These are phyloP conservation scores for Rubroshorea leprosula DNA, from an alignment of 345 rosid genomes.

Conservation along the genomic window DNA sequence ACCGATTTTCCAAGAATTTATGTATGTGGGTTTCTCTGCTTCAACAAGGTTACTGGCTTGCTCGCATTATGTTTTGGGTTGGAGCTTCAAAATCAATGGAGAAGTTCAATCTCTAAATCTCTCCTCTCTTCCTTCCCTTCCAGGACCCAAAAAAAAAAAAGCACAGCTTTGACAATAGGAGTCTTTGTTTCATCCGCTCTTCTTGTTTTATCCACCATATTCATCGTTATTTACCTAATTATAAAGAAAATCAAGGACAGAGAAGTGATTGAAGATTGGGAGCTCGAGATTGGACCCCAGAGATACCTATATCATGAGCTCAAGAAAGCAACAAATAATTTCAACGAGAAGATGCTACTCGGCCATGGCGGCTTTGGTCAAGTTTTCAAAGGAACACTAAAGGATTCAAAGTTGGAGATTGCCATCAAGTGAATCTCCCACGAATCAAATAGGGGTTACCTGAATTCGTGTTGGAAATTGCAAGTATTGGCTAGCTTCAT, in stretches of 20 bases:
- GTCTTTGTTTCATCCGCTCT: constrained; percentile 27
- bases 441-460: constrained; percentile 76
- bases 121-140: constrained; percentile 58
- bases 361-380: constrained; percentile 84
- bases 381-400: constrained; percentile 70
- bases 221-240: constrained; percentile 18
- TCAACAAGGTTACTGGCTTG: constrained; percentile 85
- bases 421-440: constrained; percentile 77
- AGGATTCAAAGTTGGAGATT: constrained; percentile 37
- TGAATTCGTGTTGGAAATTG: constrained; percentile 81
- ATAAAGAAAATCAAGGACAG: constrained; percentile 39
- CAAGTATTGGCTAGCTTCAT: constrained; percentile 83
- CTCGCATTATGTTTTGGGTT: constrained; percentile 65
- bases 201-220: constrained; percentile 15
- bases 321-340: constrained; percentile 63
- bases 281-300: constrained; percentile 68
- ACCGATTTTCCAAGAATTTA: constrained; percentile 39
- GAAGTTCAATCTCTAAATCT: constrained; percentile 44
- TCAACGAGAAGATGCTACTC: constrained; percentile 57
- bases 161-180: constrained; percentile 24
- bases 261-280: constrained; percentile 75
- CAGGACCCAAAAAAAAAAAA: constrained; percentile 26
- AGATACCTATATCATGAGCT: constrained; percentile 62
- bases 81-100: constrained; percentile 70
- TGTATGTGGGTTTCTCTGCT: constrained; percentile 82